Evolutionary conservation across 2,329 filamentous ascomycete genomes (phyloP), one percentile per base, ranked within the genome.

Genomic region (Aspergillus ibericus): DNA sequence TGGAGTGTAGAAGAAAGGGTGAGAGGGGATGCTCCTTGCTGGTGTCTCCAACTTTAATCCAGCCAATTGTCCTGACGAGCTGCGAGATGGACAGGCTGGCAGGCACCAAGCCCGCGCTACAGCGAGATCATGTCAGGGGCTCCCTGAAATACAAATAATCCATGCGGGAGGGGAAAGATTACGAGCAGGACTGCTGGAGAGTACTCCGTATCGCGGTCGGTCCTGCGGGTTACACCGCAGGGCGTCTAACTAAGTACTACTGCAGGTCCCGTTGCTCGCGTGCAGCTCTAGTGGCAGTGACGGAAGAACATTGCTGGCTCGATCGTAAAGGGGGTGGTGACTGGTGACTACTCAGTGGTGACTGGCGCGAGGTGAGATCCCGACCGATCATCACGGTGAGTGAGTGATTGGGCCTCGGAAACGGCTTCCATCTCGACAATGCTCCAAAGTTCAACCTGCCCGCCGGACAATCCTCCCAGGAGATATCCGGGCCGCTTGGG

Each of bases 221-320:
- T 59, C 50, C 51, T 51, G 32, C 60, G 60, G 50, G 53, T 57
- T 36, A 55, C 51, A 56, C 58, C 32, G 53, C 60, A 62, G 60
- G 46, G 49, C 49, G 58, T 50, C 36, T 53, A 42, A 40, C 47
- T 56, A 42, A 40, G 38, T 56, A 56, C 54, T 53, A 53, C 53
- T 61, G 59, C 59, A 61, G 59, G 59, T 59, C 59, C 59, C 57
- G 59, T 56, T 44, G 59, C 56, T 56, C 56, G 59, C 55, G 52
- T 61, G 59, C 59, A 61, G 51, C n/a, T 34, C 51, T 32, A 42
- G 38, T 42, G 27, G 36, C 51, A 36, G 35, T 48, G 25, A 51
- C 50, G 49, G 55, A 49, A 13, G 18, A n/a, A 16, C 9, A 12
- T 18, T 35, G 51, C 20, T 44, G 22, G 38, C 18, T 32, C 2